These are phyloP conservation scores for Lolium rigidum DNA, from an alignment of 176 grass and related monocot species.

Conservation along the genomic window DNA sequence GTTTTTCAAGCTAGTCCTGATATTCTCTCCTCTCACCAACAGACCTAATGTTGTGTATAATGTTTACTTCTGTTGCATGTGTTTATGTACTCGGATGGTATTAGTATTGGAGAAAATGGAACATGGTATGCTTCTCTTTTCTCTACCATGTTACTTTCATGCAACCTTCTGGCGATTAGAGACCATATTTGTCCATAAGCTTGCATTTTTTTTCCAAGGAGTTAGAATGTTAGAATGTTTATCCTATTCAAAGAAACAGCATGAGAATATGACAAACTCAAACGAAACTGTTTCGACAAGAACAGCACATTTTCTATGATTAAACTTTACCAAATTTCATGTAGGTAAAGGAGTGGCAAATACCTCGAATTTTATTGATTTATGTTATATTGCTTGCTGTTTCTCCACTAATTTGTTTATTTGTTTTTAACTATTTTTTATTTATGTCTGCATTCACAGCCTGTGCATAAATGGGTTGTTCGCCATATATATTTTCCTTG, in stretches of 20 bases:
- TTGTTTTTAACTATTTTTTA: slow-evolving; percentile 31
- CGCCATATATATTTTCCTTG: slow-evolving; percentile 94
- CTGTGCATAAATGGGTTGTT: slow-evolving; percentile 96
- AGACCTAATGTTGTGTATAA: slow-evolving; percentile 45
- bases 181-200: slow-evolving; percentile 14
- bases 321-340: slow-evolving; percentile 1
- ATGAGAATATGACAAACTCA: background rate
- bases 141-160: slow-evolving; percentile 25
- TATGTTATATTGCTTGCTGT: background rate
- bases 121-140: slow-evolving; percentile 71
- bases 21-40: slow-evolving; percentile 2
- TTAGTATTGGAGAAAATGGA: slow-evolving; percentile 99
- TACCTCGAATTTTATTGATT: background rate
- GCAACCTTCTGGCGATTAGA: background rate
- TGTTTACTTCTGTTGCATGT: slow-evolving; percentile 47
- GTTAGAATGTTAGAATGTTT: background rate
- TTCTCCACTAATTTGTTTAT: slow-evolving; percentile 22
- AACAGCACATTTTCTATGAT: background rate
- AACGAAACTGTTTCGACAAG: slow-evolving; percentile 20
- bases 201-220: background rate
- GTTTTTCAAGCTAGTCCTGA: background rate
- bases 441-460: slow-evolving; percentile 56
- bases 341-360: slow-evolving; percentile 4
- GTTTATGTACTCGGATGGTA: slow-evolving; percentile 38
- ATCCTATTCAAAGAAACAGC: slow-evolving; percentile 22